Percentiles rank a stretch among this genome's conserved stretches.
phyloP scores from a whole-genome alignment of 108 stramenopile genomes.

The Cylindrotheca fusiformis region DNA sequence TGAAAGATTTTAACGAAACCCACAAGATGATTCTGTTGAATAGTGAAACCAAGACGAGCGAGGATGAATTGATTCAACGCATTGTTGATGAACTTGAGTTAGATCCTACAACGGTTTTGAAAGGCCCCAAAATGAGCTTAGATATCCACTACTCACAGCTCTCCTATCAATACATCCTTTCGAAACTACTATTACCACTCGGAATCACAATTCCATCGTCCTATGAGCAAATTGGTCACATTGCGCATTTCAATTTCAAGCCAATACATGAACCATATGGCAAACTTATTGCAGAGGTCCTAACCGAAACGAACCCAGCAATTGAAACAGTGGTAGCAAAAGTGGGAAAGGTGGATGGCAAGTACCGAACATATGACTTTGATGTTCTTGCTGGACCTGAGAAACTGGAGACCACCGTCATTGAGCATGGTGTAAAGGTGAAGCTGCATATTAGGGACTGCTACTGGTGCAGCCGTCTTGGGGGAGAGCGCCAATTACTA shows the following conservation, averaged over 20 bases:
- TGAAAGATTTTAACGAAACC: constrained; percentile 34
- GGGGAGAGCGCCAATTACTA: constrained; percentile 84
- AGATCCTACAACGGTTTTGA: neutral
- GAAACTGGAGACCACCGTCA: constrained; percentile 53
- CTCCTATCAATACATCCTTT: constrained; percentile 59
- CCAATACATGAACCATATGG: constrained; percentile 74
- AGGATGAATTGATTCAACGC: neutral
- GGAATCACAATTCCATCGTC: constrained; percentile 70
- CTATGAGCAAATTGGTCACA: constrained; percentile 94
- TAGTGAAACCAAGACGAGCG: constrained; percentile 6
- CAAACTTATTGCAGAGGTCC: constrained; percentile 84
- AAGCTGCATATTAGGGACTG: constrained; percentile 89
- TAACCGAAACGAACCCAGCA: constrained; percentile 76
- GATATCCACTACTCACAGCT: constrained; percentile 51
- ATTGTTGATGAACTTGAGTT: neutral
- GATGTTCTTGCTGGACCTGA: constrained; percentile 75
- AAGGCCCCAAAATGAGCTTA: constrained; percentile 28
- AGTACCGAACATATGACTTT: constrained; percentile 90
- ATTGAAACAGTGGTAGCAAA: constrained; percentile 95
- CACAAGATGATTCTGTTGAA: constrained; percentile 27
- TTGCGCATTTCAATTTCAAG: constrained; percentile 94
- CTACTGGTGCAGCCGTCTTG: constrained; percentile 94
- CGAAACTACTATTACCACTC: constrained; percentile 53
- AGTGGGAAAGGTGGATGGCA: constrained; percentile 86
- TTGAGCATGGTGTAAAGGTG: constrained; percentile 78